Percentiles rank a stretch among this genome's conserved stretches.
phyloP scores from a whole-genome alignment of 2,329 filamentous ascomycete genomes.

The Colletotrichum sp. region DNA sequence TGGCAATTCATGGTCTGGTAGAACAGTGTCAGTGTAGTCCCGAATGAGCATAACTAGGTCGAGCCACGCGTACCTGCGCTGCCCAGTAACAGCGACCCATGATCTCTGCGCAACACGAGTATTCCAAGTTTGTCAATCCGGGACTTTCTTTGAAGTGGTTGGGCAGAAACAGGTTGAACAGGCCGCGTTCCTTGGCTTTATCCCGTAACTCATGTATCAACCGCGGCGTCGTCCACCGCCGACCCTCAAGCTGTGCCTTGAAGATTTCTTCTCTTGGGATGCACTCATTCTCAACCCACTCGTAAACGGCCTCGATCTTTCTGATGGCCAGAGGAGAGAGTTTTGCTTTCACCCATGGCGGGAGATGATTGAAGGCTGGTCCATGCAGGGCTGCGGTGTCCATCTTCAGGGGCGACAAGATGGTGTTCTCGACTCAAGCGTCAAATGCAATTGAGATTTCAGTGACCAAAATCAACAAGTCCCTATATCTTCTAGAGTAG shows the following conservation, averaged over 20 bases:
- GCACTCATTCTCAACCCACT: conserved; percentile 48
- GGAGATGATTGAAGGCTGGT: conserved; percentile 32
- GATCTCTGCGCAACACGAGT: conserved; percentile 97
- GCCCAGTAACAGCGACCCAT: conserved; percentile 85
- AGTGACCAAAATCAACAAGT: not conserved
- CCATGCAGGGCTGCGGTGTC: conserved; percentile 22
- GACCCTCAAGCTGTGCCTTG: conserved; percentile 40
- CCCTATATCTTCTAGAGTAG: not conserved
- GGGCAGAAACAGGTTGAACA: conserved; percentile 99
- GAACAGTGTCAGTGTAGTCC: not conserved
- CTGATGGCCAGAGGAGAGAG: conserved; percentile 40
- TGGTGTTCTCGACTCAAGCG: not conserved
- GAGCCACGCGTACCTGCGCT: conserved; percentile 64
- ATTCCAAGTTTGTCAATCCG: conserved; percentile 93
- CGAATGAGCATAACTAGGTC: not conserved
- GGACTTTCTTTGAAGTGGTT: conserved; percentile 95
- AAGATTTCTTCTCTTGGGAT: conserved; percentile 47
- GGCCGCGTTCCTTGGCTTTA: conserved; percentile 79
- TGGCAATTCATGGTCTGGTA: conserved; percentile 77
- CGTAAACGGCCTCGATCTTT: conserved; percentile 44
- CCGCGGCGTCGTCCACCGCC: conserved; percentile 42
- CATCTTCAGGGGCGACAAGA: not conserved
- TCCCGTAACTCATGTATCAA: conserved; percentile 45
- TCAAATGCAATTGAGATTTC: not conserved
- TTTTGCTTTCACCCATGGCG: conserved; percentile 30